Percentiles rank a stretch among this genome's conserved stretches.
phyloP scores from a whole-genome alignment of 345 rosid species.

The Eucalyptus lansdowneana region DNA sequence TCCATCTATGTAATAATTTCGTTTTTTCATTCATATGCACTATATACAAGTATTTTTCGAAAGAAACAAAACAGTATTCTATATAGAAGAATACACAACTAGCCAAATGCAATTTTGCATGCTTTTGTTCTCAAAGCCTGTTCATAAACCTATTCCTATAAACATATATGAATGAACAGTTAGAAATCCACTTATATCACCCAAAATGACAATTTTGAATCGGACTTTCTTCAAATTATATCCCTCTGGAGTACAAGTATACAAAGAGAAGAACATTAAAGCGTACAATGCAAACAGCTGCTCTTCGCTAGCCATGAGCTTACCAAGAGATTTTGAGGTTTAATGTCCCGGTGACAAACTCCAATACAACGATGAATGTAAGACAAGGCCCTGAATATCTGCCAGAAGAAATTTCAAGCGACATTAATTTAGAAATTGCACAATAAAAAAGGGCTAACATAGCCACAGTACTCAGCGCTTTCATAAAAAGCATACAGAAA shows the following conservation, averaged over 20 bases:
- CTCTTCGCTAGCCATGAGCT: not conserved
- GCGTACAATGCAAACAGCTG: not conserved
- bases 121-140: not conserved
- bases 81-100: not conserved
- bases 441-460: not conserved
- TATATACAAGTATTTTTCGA: not conserved
- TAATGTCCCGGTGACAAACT: constrained; percentile 92
- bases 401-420: not conserved
- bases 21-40: not conserved
- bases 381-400: constrained; percentile 92
- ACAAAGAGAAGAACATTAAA: not conserved
- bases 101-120: not conserved
- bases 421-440: not conserved
- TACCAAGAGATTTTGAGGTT: constrained; percentile 98
- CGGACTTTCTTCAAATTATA: not conserved
- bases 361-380: constrained; percentile 84
- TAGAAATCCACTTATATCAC: not conserved
- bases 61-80: not conserved
- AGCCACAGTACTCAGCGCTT: not conserved
- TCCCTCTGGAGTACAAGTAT: not conserved
- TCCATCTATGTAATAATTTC: not conserved
- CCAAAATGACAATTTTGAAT: not conserved
- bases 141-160: not conserved
- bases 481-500: not conserved
- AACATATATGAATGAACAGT: not conserved